A percentile compares a stretch with the other conserved stretches of the same genome.
Evolutionary conservation across 2,329 filamentous ascomycete genomes (phyloP).

Genomic region (Aspergillus bombycis): DNA sequence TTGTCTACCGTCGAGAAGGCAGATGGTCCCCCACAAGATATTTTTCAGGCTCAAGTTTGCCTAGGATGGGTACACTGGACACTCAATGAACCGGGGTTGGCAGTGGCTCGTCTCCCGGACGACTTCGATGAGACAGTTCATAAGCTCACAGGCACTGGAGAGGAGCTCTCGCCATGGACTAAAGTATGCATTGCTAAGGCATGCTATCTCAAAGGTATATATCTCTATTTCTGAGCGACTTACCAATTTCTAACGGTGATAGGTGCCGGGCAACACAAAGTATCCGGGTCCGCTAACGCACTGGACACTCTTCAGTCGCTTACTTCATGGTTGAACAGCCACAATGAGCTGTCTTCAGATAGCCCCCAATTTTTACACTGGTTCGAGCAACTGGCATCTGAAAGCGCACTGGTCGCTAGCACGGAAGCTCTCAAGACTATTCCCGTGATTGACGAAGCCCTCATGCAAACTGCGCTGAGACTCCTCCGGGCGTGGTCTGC

Average conservation of each 20-base stretch:
- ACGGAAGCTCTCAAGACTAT: slow-evolving; percentile 44
- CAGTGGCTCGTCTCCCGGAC: slow-evolving; percentile 64
- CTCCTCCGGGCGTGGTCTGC: slow-evolving; percentile 53
- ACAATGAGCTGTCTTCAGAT: slow-evolving; percentile 44
- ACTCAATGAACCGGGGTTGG: slow-evolving; percentile 67
- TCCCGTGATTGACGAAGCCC: slow-evolving; percentile 25
- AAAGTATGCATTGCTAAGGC: slow-evolving; percentile 79
- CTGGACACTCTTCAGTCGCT: slow-evolving; percentile 68
- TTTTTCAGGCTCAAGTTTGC: slow-evolving; percentile 79
- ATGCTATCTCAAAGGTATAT: slow-evolving; percentile 73
- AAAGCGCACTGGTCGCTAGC: slow-evolving; percentile 71
- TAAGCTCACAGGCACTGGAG: slow-evolving; percentile 56
- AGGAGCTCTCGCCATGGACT: slow-evolving; percentile 70
- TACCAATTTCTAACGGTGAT: slow-evolving; percentile 15
- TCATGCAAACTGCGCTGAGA: slow-evolving; percentile 45
- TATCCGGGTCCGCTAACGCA: slow-evolving; percentile 57
- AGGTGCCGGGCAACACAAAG: slow-evolving; percentile 53
- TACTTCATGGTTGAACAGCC: slow-evolving; percentile 60
- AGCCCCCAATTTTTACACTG: slow-evolving; percentile 73
- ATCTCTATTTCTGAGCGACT: slow-evolving; percentile 8
- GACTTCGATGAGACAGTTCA: slow-evolving; percentile 61
- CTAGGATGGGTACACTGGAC: slow-evolving; percentile 85
- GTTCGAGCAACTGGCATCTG: slow-evolving; percentile 76
- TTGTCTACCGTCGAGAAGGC: slow-evolving; percentile 62
- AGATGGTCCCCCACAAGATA: slow-evolving; percentile 55